Evolutionary conservation across 1,139 yeast genomes (phyloP), one percentile per base, ranked within the genome.

Genomic region (Candida tropicalis): DNA sequence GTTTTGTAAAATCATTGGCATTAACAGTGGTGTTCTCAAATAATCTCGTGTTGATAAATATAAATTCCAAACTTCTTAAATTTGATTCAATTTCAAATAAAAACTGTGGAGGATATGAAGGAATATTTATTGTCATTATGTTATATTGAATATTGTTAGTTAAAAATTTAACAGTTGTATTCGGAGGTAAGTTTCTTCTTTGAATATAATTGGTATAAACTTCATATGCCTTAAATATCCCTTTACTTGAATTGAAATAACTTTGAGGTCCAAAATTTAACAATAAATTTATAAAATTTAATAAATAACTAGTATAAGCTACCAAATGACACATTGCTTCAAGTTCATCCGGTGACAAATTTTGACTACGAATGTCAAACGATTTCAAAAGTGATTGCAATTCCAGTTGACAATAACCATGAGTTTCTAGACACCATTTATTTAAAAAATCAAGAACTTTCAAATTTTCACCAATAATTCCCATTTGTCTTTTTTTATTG

Each of bases 91-190:
- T 45, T 44, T 65, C 68, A 40, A 47, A 43, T 12, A 63, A 36
- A 41, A 59, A 62, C 17, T 50, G 42, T 0, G 66, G 63, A 31
- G 58, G 49, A 44, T 65, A 65, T 2, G 60, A 50, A n/a, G 69
- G 69, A 16, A 64, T 47, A 39, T 56, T 53, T 5, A 64, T 54
- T 25, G 59, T 51, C 32, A 58, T 48, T 17, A 60, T 51, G 39
- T 56, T 59, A 42, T 44, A 48, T 29, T 51, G 56, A 17, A 53
- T 23, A 46, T 51, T 47, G 37, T 45, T 44, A 28, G 45, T 40
- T 34, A 53, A 38, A 31, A 46, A 52, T 18, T 44, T 24, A n/a
- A 46, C 47, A 1, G 41, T 38, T 5, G 47, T 20, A 16, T 23
- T 35, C 6, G 47, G 45, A n/a, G 26, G 26, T 13, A 39, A 25